phyloP scores from a whole-genome alignment of 306 rosid genomes.

The Inga laurina region DNA sequence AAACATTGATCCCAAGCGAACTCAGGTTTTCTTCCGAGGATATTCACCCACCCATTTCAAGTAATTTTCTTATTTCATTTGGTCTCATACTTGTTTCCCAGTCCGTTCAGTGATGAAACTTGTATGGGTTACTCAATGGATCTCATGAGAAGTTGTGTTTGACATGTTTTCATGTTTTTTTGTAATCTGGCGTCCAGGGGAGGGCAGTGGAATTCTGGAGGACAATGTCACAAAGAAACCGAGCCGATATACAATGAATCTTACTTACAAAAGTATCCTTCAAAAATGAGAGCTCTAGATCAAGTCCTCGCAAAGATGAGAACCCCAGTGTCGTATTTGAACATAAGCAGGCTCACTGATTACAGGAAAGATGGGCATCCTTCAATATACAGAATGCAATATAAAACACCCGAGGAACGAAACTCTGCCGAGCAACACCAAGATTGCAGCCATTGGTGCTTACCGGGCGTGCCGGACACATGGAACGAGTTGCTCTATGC shows the following conservation, averaged over 20 bases:
- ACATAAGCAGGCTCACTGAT: constrained; percentile 86
- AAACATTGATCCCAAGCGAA: constrained; percentile 60
- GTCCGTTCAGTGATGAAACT: neutral
- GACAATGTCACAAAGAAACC: constrained; percentile 78
- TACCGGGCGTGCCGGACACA: constrained; percentile 67
- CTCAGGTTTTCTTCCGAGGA: constrained; percentile 88
- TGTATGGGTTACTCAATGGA: neutral
- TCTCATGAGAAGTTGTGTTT: neutral
- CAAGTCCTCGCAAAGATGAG: constrained; percentile 64
- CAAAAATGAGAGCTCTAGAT: constrained; percentile 85
- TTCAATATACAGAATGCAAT: constrained; percentile 68
- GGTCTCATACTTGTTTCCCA: neutral
- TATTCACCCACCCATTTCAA: constrained; percentile 92
- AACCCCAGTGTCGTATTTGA: constrained; percentile 72
- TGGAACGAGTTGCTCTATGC: constrained; percentile 56
- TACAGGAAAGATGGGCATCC: constrained; percentile 92
- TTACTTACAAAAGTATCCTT: constrained; percentile 61
- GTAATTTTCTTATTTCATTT: constrained; percentile 37
- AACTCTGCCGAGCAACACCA: constrained; percentile 41
- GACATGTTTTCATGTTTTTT: neutral
- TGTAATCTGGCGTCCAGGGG: constrained; percentile 44
- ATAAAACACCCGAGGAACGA: constrained; percentile 39
- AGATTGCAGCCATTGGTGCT: constrained; percentile 79
- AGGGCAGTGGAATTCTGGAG: constrained; percentile 98
- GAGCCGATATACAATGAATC: constrained; percentile 69